These are phyloP conservation scores for Trifolium subterraneum DNA, from an alignment of 306 rosid genomes.

Conservation along the genomic window DNA sequence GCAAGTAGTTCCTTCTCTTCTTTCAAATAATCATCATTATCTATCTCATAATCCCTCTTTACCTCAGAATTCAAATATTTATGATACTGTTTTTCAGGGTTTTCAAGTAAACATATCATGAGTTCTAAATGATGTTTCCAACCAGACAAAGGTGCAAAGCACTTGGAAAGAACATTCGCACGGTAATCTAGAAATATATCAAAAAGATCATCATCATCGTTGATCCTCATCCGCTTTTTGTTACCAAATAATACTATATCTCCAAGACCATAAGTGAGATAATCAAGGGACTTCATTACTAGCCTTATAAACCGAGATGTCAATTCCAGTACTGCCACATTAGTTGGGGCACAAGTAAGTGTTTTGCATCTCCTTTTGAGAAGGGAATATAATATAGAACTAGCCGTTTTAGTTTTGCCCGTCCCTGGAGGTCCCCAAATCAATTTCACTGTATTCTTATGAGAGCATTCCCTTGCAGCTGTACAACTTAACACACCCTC, in stretches of 20 bases:
- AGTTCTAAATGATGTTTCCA: constrained; percentile 50
- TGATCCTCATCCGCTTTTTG: constrained; percentile 42
- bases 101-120: constrained; percentile 44
- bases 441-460: constrained; percentile 44
- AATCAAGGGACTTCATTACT: constrained; percentile 42
- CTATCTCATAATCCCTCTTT: constrained; percentile 36
- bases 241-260: constrained; percentile 52
- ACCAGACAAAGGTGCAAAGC: constrained; percentile 55
- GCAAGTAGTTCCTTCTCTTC: constrained; percentile 39
- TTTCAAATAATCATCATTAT: constrained; percentile 34
- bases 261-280: constrained; percentile 53
- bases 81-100: constrained; percentile 44
- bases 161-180: constrained; percentile 41
- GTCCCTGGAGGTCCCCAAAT: constrained; percentile 61
- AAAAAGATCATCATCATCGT: constrained; percentile 43
- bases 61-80: constrained; percentile 30
- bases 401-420: constrained; percentile 54
- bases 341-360: constrained; percentile 59
- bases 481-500: constrained; percentile 47
- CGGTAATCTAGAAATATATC: constrained; percentile 53
- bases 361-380: constrained; percentile 47
- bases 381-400: constrained; percentile 47
- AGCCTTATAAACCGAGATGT: constrained; percentile 48
- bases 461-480: constrained; percentile 51
- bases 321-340: constrained; percentile 49